These are phyloP conservation scores for Spergularia bocconei DNA, from an alignment of 148 eudicot genomes.

Conservation along the genomic window DNA sequence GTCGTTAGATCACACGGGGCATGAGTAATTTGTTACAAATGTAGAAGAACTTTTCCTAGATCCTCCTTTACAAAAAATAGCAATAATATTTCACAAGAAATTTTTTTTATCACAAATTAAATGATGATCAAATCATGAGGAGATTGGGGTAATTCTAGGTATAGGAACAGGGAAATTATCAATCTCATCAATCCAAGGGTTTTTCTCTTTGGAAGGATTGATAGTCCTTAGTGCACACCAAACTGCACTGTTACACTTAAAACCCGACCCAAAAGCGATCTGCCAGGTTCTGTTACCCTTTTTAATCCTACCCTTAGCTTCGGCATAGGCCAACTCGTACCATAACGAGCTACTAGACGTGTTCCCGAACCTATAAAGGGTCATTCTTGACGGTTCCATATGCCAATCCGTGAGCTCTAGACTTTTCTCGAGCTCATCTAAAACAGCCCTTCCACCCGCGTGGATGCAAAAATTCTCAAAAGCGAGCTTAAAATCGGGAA, in stretches of 20 bases:
- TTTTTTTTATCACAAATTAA: too few species aligned
- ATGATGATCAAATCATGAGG: not conserved
- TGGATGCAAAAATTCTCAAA: constrained; percentile 46
- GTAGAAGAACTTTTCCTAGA: not conserved
- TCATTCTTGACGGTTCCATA: constrained; percentile 51
- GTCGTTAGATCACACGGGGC: too few species aligned
- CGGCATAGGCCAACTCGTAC: constrained; percentile 49
- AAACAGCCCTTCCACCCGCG: constrained; percentile 44
- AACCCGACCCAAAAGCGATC: constrained; percentile 47
- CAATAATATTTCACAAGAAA: not conserved
- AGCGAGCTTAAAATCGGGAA: constrained; percentile 44
- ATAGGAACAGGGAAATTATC: constrained; percentile 36
- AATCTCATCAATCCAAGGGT: constrained; percentile 52
- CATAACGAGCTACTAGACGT: constrained; percentile 48
- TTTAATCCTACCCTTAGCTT: constrained; percentile 41
- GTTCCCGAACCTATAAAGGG: constrained; percentile 42
- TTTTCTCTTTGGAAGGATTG: constrained; percentile 37
- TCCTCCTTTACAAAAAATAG: not conserved
- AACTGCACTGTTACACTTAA: constrained; percentile 50
- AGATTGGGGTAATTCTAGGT: constrained; percentile 27
- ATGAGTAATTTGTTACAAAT: not conserved
- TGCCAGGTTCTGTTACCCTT: constrained; percentile 44
- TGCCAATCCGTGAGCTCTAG: constrained; percentile 38
- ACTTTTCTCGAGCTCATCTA: constrained; percentile 42
- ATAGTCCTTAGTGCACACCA: constrained; percentile 41